Evolutionary conservation across 108 stramenopile species (phyloP), one percentile per base, ranked within the genome.

Genomic region (Parietichytrium sp.): DNA sequence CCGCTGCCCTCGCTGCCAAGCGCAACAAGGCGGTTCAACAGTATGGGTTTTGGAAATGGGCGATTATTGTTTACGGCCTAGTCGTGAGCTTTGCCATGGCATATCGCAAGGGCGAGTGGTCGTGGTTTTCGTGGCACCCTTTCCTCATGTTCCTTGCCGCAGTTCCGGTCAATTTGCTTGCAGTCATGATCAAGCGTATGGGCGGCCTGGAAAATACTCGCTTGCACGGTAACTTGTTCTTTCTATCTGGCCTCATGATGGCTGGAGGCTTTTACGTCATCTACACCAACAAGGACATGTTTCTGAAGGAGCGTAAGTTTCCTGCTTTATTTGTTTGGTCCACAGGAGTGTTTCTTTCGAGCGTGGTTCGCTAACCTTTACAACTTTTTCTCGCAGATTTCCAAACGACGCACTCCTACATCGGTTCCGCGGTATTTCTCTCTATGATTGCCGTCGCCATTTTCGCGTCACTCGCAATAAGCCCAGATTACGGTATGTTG

Each of bases 201-300:
- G 61, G 61, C 61, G 61, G 61, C 42, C 61, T 72, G 15, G 61
- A 72, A 20, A 72, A 72, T 20, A 72, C 61, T 13, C 61, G 61
- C 3, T 23, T 23, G 33, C 61, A 72, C 61, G 61, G 38, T 2
- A 72, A 72, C 38, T n/a, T 72, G 38, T 42, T 72, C 61, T 45
- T 42, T 7, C 38, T n/a, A n/a, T 33, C 38, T 16, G 25, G 38
- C n/a, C 38, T 42, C 1, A 16, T 72, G 29, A 33, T 72, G 15
- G 36, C 38, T 33, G 36, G 36, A n/a, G 61, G 38, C 2, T 72
- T 72, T 25, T 72, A 72, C 33, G 61, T 72, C 6, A 72, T 72
- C 20, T 72, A 72, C 61, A 72, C 61, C 38, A 72, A 72, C 61
- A 72, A 72, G 61, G 20, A 72, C 16, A 72, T 72, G 61, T n/a